phyloP scores from a whole-genome alignment of 495 filamentous ascomycete species.

The Aspergillus olivimuriae region DNA sequence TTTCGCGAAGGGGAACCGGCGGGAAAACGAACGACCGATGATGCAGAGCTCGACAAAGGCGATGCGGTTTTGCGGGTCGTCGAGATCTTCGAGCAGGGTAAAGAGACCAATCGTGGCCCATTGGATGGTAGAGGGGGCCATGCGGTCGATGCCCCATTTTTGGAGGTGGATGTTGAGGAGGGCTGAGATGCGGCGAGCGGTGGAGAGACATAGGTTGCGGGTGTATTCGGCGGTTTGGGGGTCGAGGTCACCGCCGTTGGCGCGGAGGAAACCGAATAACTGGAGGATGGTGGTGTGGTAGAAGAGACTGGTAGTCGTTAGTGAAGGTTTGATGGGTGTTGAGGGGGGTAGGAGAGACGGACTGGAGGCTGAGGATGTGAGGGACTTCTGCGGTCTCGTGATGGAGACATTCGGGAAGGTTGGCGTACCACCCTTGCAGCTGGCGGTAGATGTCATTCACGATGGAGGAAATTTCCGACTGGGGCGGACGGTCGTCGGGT shows the following conservation, averaged over 20 bases:
- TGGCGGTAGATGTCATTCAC: constrained; percentile 19
- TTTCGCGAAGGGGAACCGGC: constrained; percentile 26
- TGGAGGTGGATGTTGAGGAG: constrained; percentile 19
- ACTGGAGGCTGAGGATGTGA: constrained; percentile 29
- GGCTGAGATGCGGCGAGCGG: constrained; percentile 16
- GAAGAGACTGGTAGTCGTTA: constrained; percentile 14
- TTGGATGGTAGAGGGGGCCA: constrained; percentile 23
- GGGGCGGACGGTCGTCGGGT: constrained; percentile 10
- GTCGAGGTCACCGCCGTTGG: not conserved
- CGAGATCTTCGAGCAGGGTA: constrained; percentile 23
- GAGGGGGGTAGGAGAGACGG: constrained; percentile 3
- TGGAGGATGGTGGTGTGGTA: constrained; percentile 25
- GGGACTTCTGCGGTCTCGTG: constrained; percentile 17
- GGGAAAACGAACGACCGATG: constrained; percentile 17
- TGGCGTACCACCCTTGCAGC: constrained; percentile 24
- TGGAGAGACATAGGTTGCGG: constrained; percentile 8
- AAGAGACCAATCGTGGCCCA: constrained; percentile 26
- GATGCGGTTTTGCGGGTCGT: constrained; percentile 14
- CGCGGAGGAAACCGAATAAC: constrained; percentile 18
- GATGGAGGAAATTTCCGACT: constrained; percentile 9
- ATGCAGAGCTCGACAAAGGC: constrained; percentile 26
- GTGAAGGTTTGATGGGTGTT: not conserved
- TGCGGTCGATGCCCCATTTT: constrained; percentile 24
- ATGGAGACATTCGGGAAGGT: constrained; percentile 20
- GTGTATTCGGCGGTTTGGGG: not conserved